Conservation (phyloP, 208 protist species). For the Trypanosoma conorhini region DNA sequence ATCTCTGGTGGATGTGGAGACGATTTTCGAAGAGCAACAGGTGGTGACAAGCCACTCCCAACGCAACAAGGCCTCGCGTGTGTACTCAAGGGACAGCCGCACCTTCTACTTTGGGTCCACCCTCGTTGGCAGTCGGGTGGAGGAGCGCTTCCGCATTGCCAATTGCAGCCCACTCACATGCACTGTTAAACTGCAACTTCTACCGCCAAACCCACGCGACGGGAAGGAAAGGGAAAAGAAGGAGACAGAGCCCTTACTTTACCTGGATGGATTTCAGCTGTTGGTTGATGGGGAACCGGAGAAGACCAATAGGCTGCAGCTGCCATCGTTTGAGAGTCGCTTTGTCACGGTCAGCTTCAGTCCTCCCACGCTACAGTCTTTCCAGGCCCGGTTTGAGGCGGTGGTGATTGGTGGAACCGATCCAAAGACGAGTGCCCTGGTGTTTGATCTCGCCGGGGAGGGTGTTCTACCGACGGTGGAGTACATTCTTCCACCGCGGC, state of each 20-base stretch:
- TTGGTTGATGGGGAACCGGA: conserved; percentile 32
- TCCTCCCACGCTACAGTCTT: conserved; percentile 77
- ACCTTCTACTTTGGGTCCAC: conserved; percentile 93
- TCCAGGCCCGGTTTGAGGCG: conserved; percentile 90
- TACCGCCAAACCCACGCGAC: conserved; percentile 19
- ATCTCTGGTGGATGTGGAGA: conserved; percentile 75
- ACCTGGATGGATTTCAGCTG: conserved; percentile 64
- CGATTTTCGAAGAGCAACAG: conserved; percentile 98
- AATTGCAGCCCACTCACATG: conserved; percentile 95
- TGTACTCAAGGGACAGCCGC: conserved; percentile 91
- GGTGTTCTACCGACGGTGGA: conserved; percentile 93
- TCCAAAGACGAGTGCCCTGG: conserved; percentile 61
- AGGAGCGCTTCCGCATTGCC: conserved; percentile 94
- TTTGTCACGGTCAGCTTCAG: conserved; percentile 94
- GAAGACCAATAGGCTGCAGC: conserved; percentile 36
- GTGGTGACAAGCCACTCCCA: conserved; percentile 84
- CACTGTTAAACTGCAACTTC: conserved; percentile 73
- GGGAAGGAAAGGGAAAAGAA: conserved; percentile 27
- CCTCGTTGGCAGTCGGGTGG: conserved; percentile 74
- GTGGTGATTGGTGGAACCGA: conserved; percentile 83
- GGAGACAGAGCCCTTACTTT: conserved; percentile 10
- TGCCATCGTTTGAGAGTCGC: conserved; percentile 96
- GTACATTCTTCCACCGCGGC: conserved; percentile 55
- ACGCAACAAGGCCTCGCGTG: conserved; percentile 56
- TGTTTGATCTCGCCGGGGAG: conserved; percentile 92